Evolutionary conservation across 106 monocot species (phyloP).

Genomic region (Allium sativum): DNA sequence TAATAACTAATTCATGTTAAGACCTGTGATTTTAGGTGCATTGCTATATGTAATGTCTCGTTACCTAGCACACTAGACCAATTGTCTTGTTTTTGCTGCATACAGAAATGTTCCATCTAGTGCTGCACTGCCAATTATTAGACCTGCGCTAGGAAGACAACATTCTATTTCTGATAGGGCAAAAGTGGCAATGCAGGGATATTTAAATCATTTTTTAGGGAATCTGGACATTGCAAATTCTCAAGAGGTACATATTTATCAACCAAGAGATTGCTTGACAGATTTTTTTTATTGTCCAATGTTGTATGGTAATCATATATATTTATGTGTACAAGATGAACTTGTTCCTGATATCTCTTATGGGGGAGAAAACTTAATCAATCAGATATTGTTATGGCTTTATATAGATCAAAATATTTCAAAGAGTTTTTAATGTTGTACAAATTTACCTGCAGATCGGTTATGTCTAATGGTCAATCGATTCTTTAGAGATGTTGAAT

Average conservation of each 20-base stretch:
- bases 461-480: no score
- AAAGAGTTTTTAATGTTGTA: no score
- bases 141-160: slow-evolving; percentile 78
- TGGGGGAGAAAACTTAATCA: background rate
- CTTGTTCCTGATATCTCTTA: background rate
- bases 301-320: no score
- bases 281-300: background rate
- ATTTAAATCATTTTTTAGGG: slow-evolving; percentile 88
- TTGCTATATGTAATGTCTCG: background rate
- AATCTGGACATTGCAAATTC: slow-evolving; percentile 97
- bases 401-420: no score
- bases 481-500: no score
- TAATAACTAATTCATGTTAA: background rate
- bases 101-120: slow-evolving; percentile 90
- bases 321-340: no score
- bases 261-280: background rate
- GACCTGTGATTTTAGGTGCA: background rate
- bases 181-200: slow-evolving; percentile 94
- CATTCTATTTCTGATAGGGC: slow-evolving; percentile 77
- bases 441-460: no score
- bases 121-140: slow-evolving; percentile 82
- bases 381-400: background rate
- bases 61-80: background rate
- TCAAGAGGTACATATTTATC: slow-evolving; percentile 47
- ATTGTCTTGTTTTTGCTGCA: slow-evolving; percentile 14